Conservation (phyloP, 2,329 filamentous ascomycete species). For the Cytospora piceicola region DNA sequence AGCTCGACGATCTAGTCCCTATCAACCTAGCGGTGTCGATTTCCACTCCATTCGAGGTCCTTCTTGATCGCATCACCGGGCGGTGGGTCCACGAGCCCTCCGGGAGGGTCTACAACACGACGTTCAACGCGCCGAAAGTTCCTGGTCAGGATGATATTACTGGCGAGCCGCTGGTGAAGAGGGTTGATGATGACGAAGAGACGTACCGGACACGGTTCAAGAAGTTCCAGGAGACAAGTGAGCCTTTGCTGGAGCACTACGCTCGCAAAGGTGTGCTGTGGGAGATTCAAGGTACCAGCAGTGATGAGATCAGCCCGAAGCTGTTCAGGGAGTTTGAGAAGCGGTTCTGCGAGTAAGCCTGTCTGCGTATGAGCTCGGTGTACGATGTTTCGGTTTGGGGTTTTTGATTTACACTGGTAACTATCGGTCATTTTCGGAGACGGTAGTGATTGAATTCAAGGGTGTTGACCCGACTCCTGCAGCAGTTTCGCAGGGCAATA, state of each 20-base stretch:
- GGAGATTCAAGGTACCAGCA: constrained; percentile 85
- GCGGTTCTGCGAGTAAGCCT: constrained; percentile 60
- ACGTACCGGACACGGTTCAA: constrained; percentile 80
- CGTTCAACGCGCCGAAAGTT: constrained; percentile 84
- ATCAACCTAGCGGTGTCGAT: constrained; percentile 93
- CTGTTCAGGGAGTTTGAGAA: constrained; percentile 80
- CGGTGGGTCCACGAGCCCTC: constrained; percentile 93
- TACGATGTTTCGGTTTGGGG: neutral
- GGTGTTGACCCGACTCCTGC: neutral
- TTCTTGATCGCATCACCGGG: constrained; percentile 86
- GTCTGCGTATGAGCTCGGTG: constrained; percentile 3
- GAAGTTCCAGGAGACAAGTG: constrained; percentile 86
- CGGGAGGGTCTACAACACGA: constrained; percentile 92
- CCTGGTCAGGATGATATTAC: constrained; percentile 86
- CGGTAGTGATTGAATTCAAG: neutral
- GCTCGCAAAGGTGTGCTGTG: constrained; percentile 80
- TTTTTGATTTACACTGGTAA: too few relatives aligned
- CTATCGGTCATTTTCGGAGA: neutral
- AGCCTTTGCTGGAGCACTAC: constrained; percentile 87
- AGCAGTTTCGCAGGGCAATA: constrained; percentile 7
- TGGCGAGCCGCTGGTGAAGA: constrained; percentile 80
- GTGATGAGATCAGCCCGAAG: constrained; percentile 94
- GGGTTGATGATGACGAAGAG: constrained; percentile 83
- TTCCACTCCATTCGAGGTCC: constrained; percentile 81
- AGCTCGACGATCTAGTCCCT: constrained; percentile 81